These are phyloP conservation scores for Suillus subaureus DNA, from an alignment of 768 basidiomycete species.

Conservation along the genomic window DNA sequence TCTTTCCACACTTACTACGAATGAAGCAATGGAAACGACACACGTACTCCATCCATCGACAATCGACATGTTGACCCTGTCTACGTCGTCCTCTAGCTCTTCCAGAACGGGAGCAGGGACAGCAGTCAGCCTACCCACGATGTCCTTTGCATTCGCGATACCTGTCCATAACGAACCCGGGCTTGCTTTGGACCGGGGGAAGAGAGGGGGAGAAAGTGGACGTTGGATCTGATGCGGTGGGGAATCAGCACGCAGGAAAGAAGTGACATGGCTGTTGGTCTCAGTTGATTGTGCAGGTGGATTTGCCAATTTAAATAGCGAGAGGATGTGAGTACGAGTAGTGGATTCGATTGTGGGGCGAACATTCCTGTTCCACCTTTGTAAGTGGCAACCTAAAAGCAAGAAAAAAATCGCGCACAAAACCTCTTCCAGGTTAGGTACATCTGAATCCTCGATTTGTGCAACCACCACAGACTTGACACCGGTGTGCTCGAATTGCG, in stretches of 20 bases:
- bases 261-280: constrained; percentile 19
- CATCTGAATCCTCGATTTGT: constrained; percentile 31
- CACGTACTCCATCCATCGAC: constrained; percentile 69
- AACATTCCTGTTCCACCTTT: constrained; percentile 30
- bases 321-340: constrained; percentile 25
- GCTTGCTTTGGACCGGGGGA: constrained; percentile 33
- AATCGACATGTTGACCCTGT: constrained; percentile 54
- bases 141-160: constrained; percentile 24
- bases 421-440: constrained; percentile 36
- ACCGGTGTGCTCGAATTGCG: constrained; percentile 23
- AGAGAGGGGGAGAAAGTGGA: constrained; percentile 46
- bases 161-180: constrained; percentile 7
- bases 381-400: constrained; percentile 7
- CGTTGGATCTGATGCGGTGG: constrained; percentile 27
- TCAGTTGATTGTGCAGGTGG: constrained; percentile 14
- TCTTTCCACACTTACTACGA: constrained; percentile 28
- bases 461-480: constrained; percentile 33
- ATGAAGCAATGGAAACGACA: constrained; percentile 6
- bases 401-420: constrained; percentile 38
- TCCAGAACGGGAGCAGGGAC: constrained; percentile 31
- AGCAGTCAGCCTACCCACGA: constrained; percentile 27
- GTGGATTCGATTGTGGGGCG: constrained; percentile 32
- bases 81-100: constrained; percentile 46
- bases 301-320: constrained; percentile 30
- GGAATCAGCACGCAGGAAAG: constrained; percentile 35